Base-by-base conservation (phyloP, 2,329 filamentous ascomycete species). In the Colletotrichum liriopes region DNA sequence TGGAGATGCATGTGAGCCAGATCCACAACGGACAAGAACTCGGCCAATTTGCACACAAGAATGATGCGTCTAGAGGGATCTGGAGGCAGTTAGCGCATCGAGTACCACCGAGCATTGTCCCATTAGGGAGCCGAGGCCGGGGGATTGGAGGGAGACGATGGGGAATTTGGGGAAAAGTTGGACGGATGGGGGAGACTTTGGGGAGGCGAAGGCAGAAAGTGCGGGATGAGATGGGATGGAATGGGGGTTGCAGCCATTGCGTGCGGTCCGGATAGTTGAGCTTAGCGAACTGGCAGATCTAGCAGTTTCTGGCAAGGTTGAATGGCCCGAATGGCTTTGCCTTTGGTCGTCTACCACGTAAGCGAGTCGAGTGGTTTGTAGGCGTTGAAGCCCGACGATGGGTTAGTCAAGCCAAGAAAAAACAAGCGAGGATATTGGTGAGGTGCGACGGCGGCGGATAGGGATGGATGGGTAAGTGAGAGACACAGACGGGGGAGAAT, bases 91-190 rank as follows among this genome's bases (percentile, higher is more conserved):
- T 73, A 76, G 75, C 73, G 74, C 71, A 61, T 69, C 43, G 54
- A 79, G 74, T 78, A 78, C 74, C 73, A 76, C 77, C 76, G 77
- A 77, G 76, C 63, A 77, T 77, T 77, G 72, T 76, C 73, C 77
- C 76, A 75, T 76, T 73, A 66, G 71, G 75, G 56, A 5, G 69
- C 37, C 73, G 70, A 74, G 73, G 43, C 65, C 45, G 63, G 55
- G 67, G 70, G 71, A 62, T 71, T 67, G 69, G 41, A 63, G 62
- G 66, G 45, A 32, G 23, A 58, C 39, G 67, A 54, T 72, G 71
- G 71, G 72, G 62, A 67, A 65, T 64, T 63, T 73, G 67, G 67
- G 70, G 59, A 51, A 65, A 43, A 54, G 56, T 29, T 37, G 58
- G 58, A 61, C 59, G 52, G 49, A 60, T 59, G 65, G 39, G 51